These are phyloP conservation scores for Zymoseptoria brevis DNA, from an alignment of 2,329 filamentous ascomycete species.

Conservation along the genomic window DNA sequence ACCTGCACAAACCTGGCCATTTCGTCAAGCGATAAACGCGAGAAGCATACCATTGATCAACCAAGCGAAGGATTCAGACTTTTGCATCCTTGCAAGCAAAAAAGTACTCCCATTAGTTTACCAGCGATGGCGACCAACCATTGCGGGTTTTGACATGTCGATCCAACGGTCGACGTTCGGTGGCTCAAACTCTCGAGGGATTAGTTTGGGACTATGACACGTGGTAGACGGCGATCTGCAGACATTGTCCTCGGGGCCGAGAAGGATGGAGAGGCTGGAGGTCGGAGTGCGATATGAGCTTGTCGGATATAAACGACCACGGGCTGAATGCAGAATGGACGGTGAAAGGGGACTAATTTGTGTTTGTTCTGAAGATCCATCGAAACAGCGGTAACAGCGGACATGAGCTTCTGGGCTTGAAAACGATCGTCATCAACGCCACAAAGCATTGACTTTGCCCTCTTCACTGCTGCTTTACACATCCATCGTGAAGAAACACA, in stretches of 20 bases:
- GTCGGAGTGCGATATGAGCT: background rate
- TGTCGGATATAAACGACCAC: no score
- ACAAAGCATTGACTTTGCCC: background rate
- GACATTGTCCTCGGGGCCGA: no score
- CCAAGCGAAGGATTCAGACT: background rate
- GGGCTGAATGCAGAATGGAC: no score
- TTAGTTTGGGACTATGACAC: background rate
- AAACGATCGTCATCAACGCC: background rate
- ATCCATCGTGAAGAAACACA: background rate
- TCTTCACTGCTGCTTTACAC: background rate
- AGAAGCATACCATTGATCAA: background rate
- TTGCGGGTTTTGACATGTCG: background rate
- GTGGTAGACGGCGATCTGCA: background rate
- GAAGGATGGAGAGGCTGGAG: no score
- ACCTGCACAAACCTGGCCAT: background rate
- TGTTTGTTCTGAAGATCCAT: no score
- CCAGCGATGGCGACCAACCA: background rate
- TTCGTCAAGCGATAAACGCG: background rate
- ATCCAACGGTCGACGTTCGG: background rate
- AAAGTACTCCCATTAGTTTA: background rate
- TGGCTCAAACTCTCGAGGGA: background rate
- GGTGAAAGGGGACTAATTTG: no score
- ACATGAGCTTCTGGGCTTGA: no score
- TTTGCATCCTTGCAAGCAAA: background rate
- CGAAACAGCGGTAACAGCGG: no score